phyloP scores from a whole-genome alignment of 164 flowering plant species.

The Stephania yunnanensis region DNA sequence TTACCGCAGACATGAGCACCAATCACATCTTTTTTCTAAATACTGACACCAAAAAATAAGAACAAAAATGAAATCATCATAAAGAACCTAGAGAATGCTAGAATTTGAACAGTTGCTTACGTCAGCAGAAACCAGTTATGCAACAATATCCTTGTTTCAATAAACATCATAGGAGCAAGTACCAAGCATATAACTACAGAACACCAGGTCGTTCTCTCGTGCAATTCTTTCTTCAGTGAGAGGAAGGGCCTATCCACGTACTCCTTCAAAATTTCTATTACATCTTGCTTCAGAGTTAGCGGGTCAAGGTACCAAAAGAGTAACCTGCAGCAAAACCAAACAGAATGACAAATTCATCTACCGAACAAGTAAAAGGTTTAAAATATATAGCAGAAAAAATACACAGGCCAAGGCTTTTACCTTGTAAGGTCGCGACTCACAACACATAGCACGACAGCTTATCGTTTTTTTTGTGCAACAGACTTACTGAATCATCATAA shows the following conservation, averaged over 20 bases:
- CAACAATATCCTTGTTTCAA: constrained; percentile 53
- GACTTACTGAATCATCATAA: not conserved
- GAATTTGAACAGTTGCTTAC: constrained; percentile 36
- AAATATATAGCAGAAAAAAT: not conserved
- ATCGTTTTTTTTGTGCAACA: not conserved
- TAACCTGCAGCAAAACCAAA: constrained; percentile 35
- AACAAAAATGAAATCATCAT: not conserved
- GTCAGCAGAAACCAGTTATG: constrained; percentile 65
- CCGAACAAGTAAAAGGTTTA: not conserved
- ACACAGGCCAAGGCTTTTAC: not conserved
- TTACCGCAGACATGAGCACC: not conserved
- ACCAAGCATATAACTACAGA: constrained; percentile 43
- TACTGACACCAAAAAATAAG: not conserved
- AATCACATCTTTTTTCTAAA: not conserved
- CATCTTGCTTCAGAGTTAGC: constrained; percentile 41
- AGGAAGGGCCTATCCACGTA: constrained; percentile 52
- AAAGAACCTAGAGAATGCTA: not conserved
- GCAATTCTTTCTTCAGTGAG: constrained; percentile 44
- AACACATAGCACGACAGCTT: no score
- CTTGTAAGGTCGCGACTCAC: no score
- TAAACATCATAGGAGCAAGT: constrained; percentile 58
- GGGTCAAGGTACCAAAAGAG: constrained; percentile 67
- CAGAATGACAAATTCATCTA: not conserved
- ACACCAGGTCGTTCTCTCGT: constrained; percentile 55
- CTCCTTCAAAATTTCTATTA: constrained; percentile 37